Evolutionary conservation across 148 eudicot genomes (phyloP).

Genomic region (Polygonum aviculare): DNA sequence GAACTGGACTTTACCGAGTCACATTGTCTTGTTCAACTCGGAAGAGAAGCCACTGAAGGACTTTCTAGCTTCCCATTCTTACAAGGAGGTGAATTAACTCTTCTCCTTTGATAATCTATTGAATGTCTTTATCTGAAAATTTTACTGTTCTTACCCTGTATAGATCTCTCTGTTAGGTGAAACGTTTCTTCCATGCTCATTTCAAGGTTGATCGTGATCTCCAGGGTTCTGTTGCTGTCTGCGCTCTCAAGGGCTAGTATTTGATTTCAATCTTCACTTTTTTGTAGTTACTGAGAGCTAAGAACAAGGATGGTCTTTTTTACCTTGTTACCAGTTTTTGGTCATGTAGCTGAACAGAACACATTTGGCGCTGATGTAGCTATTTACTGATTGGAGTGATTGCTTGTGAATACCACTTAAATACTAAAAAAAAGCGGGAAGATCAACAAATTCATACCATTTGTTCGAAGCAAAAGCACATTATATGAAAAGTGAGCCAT

Average conservation of each 20-base stretch:
- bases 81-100: slow-evolving; percentile 47
- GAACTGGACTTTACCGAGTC: slow-evolving; percentile 82
- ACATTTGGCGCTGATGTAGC: neutral
- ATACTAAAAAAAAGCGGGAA: neutral
- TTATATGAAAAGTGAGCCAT: neutral
- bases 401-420: too few relatives aligned
- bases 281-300: too few relatives aligned
- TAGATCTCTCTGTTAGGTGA: slow-evolving; percentile 25
- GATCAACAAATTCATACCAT: neutral
- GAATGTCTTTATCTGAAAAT: neutral
- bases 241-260: slow-evolving; percentile 38
- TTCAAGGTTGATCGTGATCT: slow-evolving; percentile 87
- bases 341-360: neutral
- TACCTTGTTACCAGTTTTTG: neutral
- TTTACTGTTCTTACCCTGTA: neutral
- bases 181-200: slow-evolving; percentile 84
- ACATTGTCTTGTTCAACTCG: slow-evolving; percentile 75
- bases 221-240: slow-evolving; percentile 63
- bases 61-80: slow-evolving; percentile 46
- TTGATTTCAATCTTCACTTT: neutral
- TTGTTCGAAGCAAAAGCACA: neutral
- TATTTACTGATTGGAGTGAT: neutral
- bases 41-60: slow-evolving; percentile 57
- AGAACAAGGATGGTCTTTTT: neutral
- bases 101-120: neutral